Evolutionary conservation across 148 eudicot species (phyloP), one percentile per base, ranked within the genome.

Genomic region (Simmondsia chinensis): DNA sequence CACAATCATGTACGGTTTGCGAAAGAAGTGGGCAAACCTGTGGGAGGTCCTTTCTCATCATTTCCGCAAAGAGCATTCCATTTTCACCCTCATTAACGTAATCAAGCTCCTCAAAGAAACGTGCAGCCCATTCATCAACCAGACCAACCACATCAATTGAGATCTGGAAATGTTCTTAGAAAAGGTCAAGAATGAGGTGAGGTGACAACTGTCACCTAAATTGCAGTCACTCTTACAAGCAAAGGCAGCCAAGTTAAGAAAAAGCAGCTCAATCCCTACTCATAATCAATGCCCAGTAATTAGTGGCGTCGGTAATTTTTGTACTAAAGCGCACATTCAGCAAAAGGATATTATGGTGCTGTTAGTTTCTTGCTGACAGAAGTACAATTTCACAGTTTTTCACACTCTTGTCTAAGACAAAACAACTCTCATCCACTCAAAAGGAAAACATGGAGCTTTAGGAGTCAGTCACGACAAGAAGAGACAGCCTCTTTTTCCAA

Each of bases 81-180:
- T 91, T 91, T 72, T 91, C 94, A 56, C 99, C 99, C 75, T 91
- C 99, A 49, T 79, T 91, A 48, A 91, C 46, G 64, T 91, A 91
- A 71, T 91, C 99, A 24, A 91, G 99, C 69, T 91, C 99, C 61
- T 91, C 99, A 69, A 91, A 91, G 69, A 91, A 91, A 24, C 99
- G 95, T 21, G 99, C 85, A 29, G 99, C 95, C 99, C 99, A 91
- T 61, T 91, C 99, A 52, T 91, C 99, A 37, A 91, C 99, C 74
- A 91, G 66, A 19, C 99, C 99, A 56, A 91, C 99, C 46, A 91
- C 94, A 69, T 91, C 99, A 61, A 91, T 20, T 16, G 99, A 82
- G 33, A 91, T 43, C 97, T 91, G 71, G 18, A 41, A 50, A 52
- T 23, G 18, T 40, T 9, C 5, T 5, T 14, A 33, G 34, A 7